Evolutionary conservation across 495 filamentous ascomycete genomes (phyloP).

Genomic region (Mycothermus thermophilus): DNA sequence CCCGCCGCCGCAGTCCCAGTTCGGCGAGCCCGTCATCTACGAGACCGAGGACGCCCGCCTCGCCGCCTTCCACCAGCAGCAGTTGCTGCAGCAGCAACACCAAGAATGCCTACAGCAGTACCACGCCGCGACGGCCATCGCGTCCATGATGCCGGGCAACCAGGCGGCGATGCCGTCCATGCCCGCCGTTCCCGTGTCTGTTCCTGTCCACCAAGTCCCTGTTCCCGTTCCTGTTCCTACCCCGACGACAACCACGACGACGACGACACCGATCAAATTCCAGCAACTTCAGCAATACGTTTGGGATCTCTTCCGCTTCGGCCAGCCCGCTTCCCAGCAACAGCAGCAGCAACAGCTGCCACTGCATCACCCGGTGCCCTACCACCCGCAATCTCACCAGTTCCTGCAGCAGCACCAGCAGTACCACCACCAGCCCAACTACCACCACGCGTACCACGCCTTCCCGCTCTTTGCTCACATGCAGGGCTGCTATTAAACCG

Average conservation of each 20-base stretch:
- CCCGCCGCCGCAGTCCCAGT: constrained; percentile 20
- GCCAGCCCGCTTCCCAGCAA: constrained; percentile 8
- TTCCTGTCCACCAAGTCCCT: constrained; percentile 6
- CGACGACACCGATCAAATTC: constrained; percentile 25
- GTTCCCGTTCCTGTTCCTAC: constrained; percentile 14
- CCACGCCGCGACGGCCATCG: too few species aligned
- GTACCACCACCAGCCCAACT: too few species aligned
- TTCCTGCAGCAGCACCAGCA: too few species aligned
- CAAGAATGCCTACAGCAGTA: too few species aligned
- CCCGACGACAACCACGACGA: constrained; percentile 16
- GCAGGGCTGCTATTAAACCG: constrained; percentile 40
- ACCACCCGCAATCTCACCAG: constrained; percentile 36
- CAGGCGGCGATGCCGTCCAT: constrained; percentile 4
- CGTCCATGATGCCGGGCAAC: too few species aligned
- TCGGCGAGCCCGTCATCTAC: constrained; percentile 22
- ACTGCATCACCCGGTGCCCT: constrained; percentile 30
- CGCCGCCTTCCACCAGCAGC: constrained; percentile 22
- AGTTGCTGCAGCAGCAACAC: constrained; percentile 26
- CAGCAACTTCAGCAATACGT: constrained; percentile 23
- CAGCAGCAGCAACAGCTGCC: constrained; percentile 19
- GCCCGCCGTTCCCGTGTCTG: background rate
- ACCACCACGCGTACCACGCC: too few species aligned
- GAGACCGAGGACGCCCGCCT: constrained; percentile 22
- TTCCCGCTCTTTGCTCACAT: constrained; percentile 31
- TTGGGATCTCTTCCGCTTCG: constrained; percentile 30